These are phyloP conservation scores for Fistulifera solaris DNA, from an alignment of 108 stramenopile genomes.

Conservation along the genomic window DNA sequence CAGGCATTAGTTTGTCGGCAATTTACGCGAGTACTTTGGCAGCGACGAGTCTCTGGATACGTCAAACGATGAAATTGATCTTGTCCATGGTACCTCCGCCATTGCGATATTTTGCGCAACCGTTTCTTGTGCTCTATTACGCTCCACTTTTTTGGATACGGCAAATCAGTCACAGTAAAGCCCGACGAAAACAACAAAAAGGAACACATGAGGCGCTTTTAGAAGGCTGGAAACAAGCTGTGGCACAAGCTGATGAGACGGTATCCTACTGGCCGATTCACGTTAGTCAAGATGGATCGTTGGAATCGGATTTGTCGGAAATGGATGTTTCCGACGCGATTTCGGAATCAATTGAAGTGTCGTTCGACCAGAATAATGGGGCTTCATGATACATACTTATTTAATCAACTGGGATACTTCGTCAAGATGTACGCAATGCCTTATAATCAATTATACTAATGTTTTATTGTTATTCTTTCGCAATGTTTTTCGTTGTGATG, in stretches of 20 bases:
- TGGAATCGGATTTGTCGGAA: slow-evolving; percentile 6
- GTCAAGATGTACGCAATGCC: no score
- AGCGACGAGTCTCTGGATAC: slow-evolving; percentile 21
- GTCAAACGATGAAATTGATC: slow-evolving; percentile 16
- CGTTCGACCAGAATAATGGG: no score
- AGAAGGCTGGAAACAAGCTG: slow-evolving; percentile 46
- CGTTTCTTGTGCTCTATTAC: slow-evolving; percentile 55
- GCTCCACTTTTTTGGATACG: slow-evolving; percentile 40
- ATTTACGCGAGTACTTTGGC: slow-evolving; percentile 23
- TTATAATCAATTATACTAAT: no score
- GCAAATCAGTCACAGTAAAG: slow-evolving; percentile 15
- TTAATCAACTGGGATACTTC: no score
- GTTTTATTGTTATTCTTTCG: no score
- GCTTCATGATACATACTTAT: no score
- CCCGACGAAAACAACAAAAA: no score
- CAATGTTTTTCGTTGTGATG: no score
- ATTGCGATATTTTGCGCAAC: slow-evolving; percentile 62
- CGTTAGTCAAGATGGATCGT: slow-evolving; percentile 9
- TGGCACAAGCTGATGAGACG: slow-evolving; percentile 35
- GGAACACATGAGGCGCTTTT: slow-evolving; percentile 38
- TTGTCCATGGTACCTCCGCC: slow-evolving; percentile 23
- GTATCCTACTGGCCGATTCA: slow-evolving; percentile 6
- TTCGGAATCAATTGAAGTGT: slow-evolving; percentile 12
- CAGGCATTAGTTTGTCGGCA: slow-evolving; percentile 47
- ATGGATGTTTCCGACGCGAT: slow-evolving; percentile 9